Evolutionary conservation across 148 eudicot species (phyloP).

Genomic region (Vaccinium vitisidaea): DNA sequence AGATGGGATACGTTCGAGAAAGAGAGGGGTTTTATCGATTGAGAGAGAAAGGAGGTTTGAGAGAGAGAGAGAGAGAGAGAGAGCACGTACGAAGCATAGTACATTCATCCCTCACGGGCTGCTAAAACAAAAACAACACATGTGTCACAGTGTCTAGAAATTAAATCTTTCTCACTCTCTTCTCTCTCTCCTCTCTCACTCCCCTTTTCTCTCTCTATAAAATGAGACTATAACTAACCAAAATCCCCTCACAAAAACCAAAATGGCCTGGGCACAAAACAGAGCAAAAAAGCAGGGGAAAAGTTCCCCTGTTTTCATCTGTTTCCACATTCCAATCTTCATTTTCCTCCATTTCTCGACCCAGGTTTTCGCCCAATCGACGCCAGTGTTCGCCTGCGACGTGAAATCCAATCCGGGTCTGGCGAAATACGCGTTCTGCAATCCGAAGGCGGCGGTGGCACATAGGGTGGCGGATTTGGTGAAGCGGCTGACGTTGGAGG

Average conservation of each 20-base stretch:
- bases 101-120: constrained; percentile 39
- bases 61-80: no score
- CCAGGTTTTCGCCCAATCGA: not conserved
- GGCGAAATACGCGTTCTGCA: constrained; percentile 20
- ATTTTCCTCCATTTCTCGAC: not conserved
- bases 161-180: not conserved
- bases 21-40: no score
- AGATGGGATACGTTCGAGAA: no score
- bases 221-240: constrained; percentile 11
- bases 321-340: constrained; percentile 5
- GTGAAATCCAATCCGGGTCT: constrained; percentile 9
- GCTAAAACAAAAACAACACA: constrained; percentile 35
- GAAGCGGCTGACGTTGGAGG: constrained; percentile 30
- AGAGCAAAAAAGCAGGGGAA: constrained; percentile 18
- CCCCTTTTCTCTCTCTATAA: constrained; percentile 17
- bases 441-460: not conserved
- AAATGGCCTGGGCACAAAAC: constrained; percentile 39
- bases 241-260: not conserved
- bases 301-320: constrained; percentile 36
- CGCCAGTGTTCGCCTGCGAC: constrained; percentile 23
- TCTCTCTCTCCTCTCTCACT: not conserved
- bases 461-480: constrained; percentile 27
- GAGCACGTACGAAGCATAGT: no score
- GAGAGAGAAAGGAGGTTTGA: no score
- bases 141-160: not conserved